Conservation (phyloP, 106 monocot genomes). For the Dendrobium chrysotoxum region DNA sequence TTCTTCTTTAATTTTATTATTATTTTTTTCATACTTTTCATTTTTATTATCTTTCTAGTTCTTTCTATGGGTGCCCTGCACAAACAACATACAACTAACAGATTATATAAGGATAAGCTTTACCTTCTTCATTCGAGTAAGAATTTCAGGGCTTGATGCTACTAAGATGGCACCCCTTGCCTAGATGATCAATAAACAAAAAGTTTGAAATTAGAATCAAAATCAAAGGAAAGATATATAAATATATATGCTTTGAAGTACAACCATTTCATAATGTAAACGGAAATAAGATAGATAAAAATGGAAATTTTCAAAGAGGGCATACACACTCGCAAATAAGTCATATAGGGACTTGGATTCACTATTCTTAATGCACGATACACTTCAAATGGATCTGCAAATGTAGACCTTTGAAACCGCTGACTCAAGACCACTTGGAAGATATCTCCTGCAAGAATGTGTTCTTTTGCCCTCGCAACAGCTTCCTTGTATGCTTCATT, state of each 20-base stretch:
- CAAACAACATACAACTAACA: neutral
- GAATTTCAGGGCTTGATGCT: constrained; percentile 92
- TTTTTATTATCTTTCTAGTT: neutral
- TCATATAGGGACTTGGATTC: constrained; percentile 97
- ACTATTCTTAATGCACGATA: constrained; percentile 88
- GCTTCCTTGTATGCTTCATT: constrained; percentile 72
- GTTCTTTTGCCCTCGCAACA: constrained; percentile 82
- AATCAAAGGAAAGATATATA: neutral
- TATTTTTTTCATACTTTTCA: neutral
- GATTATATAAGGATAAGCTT: neutral
- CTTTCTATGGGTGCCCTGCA: neutral
- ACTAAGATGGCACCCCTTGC: constrained; percentile 90
- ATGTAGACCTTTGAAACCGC: constrained; percentile 85
- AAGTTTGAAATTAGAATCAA: neutral
- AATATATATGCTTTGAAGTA: too few relatives aligned
- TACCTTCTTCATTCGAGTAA: constrained; percentile 75
- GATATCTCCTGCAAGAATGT: constrained; percentile 93
- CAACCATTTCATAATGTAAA: too few relatives aligned
- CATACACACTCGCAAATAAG: constrained; percentile 72
- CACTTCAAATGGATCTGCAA: constrained; percentile 93
- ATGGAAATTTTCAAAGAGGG: neutral
- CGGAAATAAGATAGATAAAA: neutral
- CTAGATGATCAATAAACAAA: constrained; percentile 23
- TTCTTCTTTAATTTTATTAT: neutral
- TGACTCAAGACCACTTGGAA: constrained; percentile 96